These are phyloP conservation scores for Lasiodiplodia citricola DNA, from an alignment of 2,329 filamentous ascomycete species.

Conservation along the genomic window DNA sequence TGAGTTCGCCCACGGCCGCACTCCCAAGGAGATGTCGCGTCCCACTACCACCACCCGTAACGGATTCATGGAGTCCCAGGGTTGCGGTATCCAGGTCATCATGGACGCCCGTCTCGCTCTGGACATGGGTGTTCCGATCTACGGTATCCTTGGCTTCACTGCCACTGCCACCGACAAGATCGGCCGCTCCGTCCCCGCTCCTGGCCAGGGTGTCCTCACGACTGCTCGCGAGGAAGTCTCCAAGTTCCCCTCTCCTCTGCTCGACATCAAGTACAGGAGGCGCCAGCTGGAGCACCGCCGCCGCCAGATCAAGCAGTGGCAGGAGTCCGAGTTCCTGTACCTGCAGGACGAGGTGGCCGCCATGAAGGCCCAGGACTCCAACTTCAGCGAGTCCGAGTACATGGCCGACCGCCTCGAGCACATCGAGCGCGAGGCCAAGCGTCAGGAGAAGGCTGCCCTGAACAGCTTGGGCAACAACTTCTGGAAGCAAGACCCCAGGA, in stretches of 20 bases:
- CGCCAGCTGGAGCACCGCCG: conserved; percentile 93
- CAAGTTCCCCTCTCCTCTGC: conserved; percentile 92
- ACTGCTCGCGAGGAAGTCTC: conserved; percentile 88
- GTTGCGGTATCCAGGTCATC: conserved; percentile 96
- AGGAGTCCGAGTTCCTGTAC: conserved; percentile 91
- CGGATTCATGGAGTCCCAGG: conserved; percentile 99
- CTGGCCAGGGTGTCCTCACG: conserved; percentile 94
- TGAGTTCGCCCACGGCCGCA: conserved; percentile 93
- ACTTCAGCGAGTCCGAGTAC: conserved; percentile 82
- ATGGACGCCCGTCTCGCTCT: conserved; percentile 96
- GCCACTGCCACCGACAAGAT: conserved; percentile 99
- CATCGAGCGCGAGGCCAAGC: conserved; percentile 83
- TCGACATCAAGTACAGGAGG: conserved; percentile 97
- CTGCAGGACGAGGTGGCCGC: conserved; percentile 90
- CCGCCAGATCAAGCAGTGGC: conserved; percentile 94
- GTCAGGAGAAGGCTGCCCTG: conserved; percentile 92
- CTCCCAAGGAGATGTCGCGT: conserved; percentile 95
- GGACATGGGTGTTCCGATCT: conserved; percentile 98
- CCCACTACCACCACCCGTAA: conserved; percentile 96
- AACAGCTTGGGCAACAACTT: conserved; percentile 96
- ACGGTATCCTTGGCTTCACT: conserved; percentile 90
- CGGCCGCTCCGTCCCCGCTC: conserved; percentile 93
- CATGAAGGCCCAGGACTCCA: conserved; percentile 77
- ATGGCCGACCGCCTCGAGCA: conserved; percentile 82
- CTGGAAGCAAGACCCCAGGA: conserved; percentile 94